Base-by-base conservation (phyloP, 2,329 filamentous ascomycete genomes). In the Alternaria ventricosa region DNA sequence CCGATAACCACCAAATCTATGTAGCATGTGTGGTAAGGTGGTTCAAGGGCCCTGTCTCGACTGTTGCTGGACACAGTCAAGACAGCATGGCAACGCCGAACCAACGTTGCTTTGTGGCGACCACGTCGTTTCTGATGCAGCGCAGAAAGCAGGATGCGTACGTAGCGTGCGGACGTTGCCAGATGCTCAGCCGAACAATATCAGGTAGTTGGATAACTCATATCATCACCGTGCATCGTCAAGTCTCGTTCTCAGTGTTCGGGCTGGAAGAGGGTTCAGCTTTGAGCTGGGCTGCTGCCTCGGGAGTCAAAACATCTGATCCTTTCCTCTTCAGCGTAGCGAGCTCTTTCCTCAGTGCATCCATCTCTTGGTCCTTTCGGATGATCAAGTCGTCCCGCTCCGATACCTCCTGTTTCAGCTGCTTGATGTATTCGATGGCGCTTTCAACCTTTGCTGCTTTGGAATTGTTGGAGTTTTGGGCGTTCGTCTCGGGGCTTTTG, bases 371-470 rank as follows among this genome's bases (percentile, higher is more conserved):
- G 73, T 92, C 91, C 15, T 91, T 87, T 60, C 86, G 85, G 23
- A 86, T 86, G 13, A 94, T 87, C 70, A 88, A 84, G 64, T 82
- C 83, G 55, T 89, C 89, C 22, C 89, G 89, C 33, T 88, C 87
- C 3, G 85, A 87, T 15, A 93, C 83, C 76, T 96, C 92, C 71
- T 88, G 84, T 80, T 96, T 90, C 65, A 99, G 81, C 64, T 90
- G 87, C 80, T 93, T 95, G 82, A 99, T 97, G 77, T 98, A 97
- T 61, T 94, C 90, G 73, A 98, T 98, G 2, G 96, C 96, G 81
- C 92, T 90, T 81, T 99, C 96, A n/a, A 99, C 96, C 1, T 96
- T 97, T 71, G 92, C 97, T 2, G 96, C 96, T 79, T 98, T 99
- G 81, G 94, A 97, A 74, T 76, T 78, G 61, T 75, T 76, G 20